Base-by-base conservation (phyloP, 441 rosid species). In the Monsonia emarginata region DNA sequence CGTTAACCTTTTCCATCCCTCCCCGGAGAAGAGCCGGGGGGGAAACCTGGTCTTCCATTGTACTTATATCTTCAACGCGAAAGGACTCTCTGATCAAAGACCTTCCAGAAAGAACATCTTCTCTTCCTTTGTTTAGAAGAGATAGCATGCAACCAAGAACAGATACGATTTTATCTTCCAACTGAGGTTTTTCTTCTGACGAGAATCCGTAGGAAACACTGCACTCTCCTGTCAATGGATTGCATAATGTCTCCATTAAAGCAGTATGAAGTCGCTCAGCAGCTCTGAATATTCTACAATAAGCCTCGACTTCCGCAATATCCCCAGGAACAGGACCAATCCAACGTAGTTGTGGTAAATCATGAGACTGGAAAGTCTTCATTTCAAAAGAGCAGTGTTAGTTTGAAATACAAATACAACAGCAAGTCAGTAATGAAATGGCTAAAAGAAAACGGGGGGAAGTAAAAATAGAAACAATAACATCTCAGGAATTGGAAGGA, bases 1-100 rank as follows among this genome's bases (percentile, higher is more conserved):
- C n/a, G n/a, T n/a, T n/a, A n/a, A 94, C 71, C 95, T 86, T 80
- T 94, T 94, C 98, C 98, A 94, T 90, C 84, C 90, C 98, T 69
- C 85, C 74, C 75, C 96, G 81, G 76, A 94, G 89, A 77, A 84
- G 54, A 11, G 98, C 96, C 52, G 90, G 96, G 0, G 98, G 98
- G 16, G 98, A 97, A 69, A 89, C 89, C 32, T 79, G 71, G 57
- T 87, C 96, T 21, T 85, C 96, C 68, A 76, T 79, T 72, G 74
- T 72, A 67, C 84, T 80, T 40, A 78, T 65, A 68, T 90, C 95
- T 27, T 65, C 82, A 32, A 21, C 73, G 34, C 66, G 80, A 78
- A 83, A 90, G 19, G 83, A 75, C 63, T 64, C 82, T 81, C 72
- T 75, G 61, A 75, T 71, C 6, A 90, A 82, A 60, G 83, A 79